Base-by-base conservation (phyloP, 192 early-diverging fungal genomes). In the Globomyces pollinis-pini region DNA sequence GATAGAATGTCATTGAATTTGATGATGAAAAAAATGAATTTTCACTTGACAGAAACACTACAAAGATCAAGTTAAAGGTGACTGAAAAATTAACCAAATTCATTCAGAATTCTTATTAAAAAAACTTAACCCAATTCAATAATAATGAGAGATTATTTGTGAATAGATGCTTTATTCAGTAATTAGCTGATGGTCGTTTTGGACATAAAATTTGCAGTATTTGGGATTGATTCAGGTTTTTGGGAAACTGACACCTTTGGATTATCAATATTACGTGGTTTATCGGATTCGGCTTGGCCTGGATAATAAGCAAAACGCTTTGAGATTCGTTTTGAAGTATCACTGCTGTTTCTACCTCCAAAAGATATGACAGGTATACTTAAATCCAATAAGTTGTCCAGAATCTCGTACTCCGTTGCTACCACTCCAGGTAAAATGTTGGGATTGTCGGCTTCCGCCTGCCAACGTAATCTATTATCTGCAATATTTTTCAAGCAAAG, bases 381-480 rank as follows among this genome's bases (percentile, higher is more conserved):
- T 23, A 55, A 21, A 41, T 55, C 53, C n/a, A 55, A 35, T 21
- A 55, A 24, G 33, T 41, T 6, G n/a, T 55, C 53, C 0, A 55
- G 53, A 12, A 26, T 55, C 29, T 55, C 53, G n/a, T 33, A 55
- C 29, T 55, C 53, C 7, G 30, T 34, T 13, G 38, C 53, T 2
- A 31, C 23, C 9, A 55, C 53, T 16, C 53, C 53, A 15, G 77
- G 77, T 21, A 69, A 51, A 23, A 57, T 51, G 13, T 75, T 72
- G 8, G 77, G 77, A 13, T 70, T 62, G 35, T 68, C 70, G 24
- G 73, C 38, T 29, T 72, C 60, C 23, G 58, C 60, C 45, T 79
- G 66, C 78, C 78, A 80, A 43, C 70, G 50, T 9, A 38, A 33
- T 20, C 78, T 67, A 60, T 80, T 80, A n/a, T 50, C 33, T 0